phyloP scores from a whole-genome alignment of 495 filamentous ascomycete species.

The Penicillium fimorum region DNA sequence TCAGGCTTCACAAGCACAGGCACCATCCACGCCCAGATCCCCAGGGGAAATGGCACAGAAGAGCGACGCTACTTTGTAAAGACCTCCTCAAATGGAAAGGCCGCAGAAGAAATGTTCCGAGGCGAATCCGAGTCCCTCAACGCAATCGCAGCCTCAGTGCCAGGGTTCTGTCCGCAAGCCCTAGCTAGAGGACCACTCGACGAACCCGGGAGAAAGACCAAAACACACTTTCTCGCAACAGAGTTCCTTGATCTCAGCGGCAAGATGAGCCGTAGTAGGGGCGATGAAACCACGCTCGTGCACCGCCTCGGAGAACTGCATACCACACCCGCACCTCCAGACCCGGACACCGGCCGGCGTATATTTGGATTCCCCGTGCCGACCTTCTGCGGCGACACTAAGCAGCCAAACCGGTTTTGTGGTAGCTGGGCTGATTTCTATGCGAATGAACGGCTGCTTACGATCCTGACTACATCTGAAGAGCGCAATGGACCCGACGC shows the following conservation, averaged over 20 bases:
- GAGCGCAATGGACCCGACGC: constrained; percentile 61
- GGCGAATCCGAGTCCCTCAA: constrained; percentile 84
- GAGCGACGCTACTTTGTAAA: constrained; percentile 77
- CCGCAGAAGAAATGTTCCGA: constrained; percentile 75
- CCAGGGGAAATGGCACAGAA: constrained; percentile 40
- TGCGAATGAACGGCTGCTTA: constrained; percentile 65
- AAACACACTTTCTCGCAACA: constrained; percentile 69
- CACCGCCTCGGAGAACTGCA: constrained; percentile 77
- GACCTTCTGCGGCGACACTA: constrained; percentile 82
- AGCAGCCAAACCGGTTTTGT: constrained; percentile 69
- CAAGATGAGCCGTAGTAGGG: constrained; percentile 24
- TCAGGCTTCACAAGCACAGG: constrained; percentile 74
- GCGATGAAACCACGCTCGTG: constrained; percentile 55
- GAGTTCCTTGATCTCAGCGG: constrained; percentile 70
- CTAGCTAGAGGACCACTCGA: constrained; percentile 65
- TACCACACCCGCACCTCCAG: constrained; percentile 67
- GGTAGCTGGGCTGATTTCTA: constrained; percentile 81
- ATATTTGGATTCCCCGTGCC: constrained; percentile 79
- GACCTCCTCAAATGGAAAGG: constrained; percentile 57
- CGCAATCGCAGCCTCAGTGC: constrained; percentile 68
- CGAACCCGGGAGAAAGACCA: constrained; percentile 32
- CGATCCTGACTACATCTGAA: constrained; percentile 58
- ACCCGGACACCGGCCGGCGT: constrained; percentile 47
- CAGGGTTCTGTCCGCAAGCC: constrained; percentile 70
- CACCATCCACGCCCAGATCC: constrained; percentile 56